Evolutionary conservation across 345 rosid species (phyloP).

Genomic region (Pugionium cornutum): DNA sequence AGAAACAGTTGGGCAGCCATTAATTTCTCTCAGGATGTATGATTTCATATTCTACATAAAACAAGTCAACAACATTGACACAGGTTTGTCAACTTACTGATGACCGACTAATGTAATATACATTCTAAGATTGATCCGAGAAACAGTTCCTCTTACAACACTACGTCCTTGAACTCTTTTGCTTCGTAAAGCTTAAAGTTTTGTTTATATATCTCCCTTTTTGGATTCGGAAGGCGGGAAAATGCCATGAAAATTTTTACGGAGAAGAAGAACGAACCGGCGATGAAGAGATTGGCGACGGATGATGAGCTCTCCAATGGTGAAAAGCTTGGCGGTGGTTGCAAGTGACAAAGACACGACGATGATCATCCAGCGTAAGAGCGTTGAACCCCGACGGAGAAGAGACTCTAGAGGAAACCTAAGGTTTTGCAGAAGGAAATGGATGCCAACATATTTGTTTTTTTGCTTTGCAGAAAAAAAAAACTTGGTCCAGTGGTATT

Average conservation of each 20-base stretch:
- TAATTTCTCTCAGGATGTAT: neutral
- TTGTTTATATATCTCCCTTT: neutral
- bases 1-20: neutral
- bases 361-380: neutral
- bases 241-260: neutral
- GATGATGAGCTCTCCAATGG: neutral
- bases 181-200: neutral
- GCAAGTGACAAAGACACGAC: neutral
- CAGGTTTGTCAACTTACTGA: neutral
- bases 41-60: neutral
- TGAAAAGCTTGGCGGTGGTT: neutral
- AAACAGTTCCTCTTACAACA: neutral
- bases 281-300: neutral
- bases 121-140: neutral
- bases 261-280: neutral
- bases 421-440: too few species aligned
- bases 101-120: neutral
- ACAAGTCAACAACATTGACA: neutral
- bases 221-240: too few species aligned
- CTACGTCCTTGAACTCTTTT: neutral
- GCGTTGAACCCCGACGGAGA: neutral
- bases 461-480: too few species aligned
- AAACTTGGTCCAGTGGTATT: too few species aligned
- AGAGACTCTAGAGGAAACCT: too few species aligned
- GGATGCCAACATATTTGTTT: too few species aligned